Percentiles rank a stretch among this genome's conserved stretches.
Conservation (phyloP, 2,329 filamentous ascomycete genomes). For the Exophiala sideris region DNA sequence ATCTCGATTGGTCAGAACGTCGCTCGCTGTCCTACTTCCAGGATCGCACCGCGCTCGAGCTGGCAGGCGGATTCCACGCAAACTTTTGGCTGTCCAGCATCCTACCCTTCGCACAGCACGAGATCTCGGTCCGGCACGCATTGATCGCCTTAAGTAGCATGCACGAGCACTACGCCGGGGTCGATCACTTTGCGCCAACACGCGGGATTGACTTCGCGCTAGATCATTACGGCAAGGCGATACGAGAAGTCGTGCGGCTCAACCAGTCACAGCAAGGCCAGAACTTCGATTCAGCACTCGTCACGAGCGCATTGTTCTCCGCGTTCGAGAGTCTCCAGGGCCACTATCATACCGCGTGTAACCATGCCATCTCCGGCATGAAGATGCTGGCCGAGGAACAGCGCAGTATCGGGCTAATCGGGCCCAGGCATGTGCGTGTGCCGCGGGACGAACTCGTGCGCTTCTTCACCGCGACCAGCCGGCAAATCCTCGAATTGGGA, state of each 20-base stretch:
- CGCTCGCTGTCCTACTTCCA: slow-evolving; percentile 32
- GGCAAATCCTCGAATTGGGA: slow-evolving; percentile 19
- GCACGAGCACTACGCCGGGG: slow-evolving; percentile 28
- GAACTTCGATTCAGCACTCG: slow-evolving; percentile 37
- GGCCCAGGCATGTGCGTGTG: neutral
- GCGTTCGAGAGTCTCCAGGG: slow-evolving; percentile 55
- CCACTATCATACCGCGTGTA: slow-evolving; percentile 44
- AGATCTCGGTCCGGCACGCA: slow-evolving; percentile 30
- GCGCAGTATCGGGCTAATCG: neutral
- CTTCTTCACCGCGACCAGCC: slow-evolving; percentile 13
- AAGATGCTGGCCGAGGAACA: slow-evolving; percentile 30
- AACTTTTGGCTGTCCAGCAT: slow-evolving; percentile 31
- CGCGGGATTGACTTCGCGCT: slow-evolving; percentile 35
- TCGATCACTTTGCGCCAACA: slow-evolving; percentile 14
- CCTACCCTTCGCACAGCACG: slow-evolving; percentile 29
- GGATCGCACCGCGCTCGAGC: slow-evolving; percentile 28
- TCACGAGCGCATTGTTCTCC: slow-evolving; percentile 52
- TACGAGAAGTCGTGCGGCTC: slow-evolving; percentile 39
- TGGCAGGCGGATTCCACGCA: slow-evolving; percentile 29
- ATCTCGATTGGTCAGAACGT: slow-evolving; percentile 25
- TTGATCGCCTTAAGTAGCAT: slow-evolving; percentile 32
- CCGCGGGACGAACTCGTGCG: slow-evolving; percentile 7
- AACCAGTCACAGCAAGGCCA: slow-evolving; percentile 35
- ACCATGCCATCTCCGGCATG: slow-evolving; percentile 35
- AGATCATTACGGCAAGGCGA: slow-evolving; percentile 50